Evolutionary conservation across 2,329 filamentous ascomycete genomes (phyloP).

Genomic region (Aspergillus nomiae): DNA sequence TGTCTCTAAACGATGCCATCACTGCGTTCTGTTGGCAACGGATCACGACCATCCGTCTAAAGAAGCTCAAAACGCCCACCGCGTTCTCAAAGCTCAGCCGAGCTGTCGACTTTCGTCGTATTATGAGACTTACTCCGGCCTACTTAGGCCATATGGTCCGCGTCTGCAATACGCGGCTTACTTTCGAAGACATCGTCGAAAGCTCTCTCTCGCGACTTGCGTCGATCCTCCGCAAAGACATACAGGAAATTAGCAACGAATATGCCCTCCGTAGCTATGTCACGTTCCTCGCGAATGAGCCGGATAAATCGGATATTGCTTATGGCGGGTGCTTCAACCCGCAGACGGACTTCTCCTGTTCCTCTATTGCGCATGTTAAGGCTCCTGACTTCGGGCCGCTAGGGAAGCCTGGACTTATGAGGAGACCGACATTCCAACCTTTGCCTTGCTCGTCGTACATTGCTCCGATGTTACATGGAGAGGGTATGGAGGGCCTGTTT

Average conservation of each 20-base stretch:
- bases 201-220: conserved; percentile 7
- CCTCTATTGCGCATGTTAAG: conserved; percentile 17
- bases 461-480: conserved; percentile 7
- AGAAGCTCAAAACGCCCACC: not conserved
- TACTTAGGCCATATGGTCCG: conserved; percentile 27
- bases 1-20: conserved; percentile 23
- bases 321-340: conserved; percentile 20
- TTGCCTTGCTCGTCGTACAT: conserved; percentile 18
- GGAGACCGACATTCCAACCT: conserved; percentile 12
- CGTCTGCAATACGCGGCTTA: conserved; percentile 12
- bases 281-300: conserved; percentile 16
- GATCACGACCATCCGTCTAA: conserved; percentile 11
- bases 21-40: conserved; percentile 25
- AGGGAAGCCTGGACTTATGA: conserved; percentile 10
- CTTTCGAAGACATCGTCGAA: conserved; percentile 2
- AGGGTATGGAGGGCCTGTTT: conserved; percentile 15
- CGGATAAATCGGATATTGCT: conserved; percentile 17
- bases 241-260: conserved; percentile 4
- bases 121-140: conserved; percentile 14
- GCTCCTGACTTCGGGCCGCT: conserved; percentile 15
- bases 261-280: conserved; percentile 20
- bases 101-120: conserved; percentile 22
- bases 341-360: conserved; percentile 16
- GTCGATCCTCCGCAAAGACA: not conserved
- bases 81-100: conserved; percentile 17